Conservation (phyloP, 163 green algal species). For the Dunaliella salina region DNA sequence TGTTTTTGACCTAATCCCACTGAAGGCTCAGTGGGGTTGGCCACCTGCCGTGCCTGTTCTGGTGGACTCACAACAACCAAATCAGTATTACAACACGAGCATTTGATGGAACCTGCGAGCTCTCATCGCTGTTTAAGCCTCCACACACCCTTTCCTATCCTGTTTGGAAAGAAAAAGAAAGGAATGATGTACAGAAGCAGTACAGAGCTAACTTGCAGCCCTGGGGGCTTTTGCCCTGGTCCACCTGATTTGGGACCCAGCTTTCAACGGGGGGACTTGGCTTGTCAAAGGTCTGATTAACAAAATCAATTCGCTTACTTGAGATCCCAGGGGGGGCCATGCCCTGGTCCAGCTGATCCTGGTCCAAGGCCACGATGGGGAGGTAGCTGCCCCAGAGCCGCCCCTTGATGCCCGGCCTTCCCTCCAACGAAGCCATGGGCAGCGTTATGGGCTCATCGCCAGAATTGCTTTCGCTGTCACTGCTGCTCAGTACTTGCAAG, state of each 20-base stretch:
- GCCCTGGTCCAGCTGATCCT: constrained; percentile 24
- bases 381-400: constrained; percentile 88
- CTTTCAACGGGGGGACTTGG: constrained; percentile 45
- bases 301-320: constrained; percentile 27
- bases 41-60: too few species aligned
- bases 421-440: constrained; percentile 79
- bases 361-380: constrained; percentile 50
- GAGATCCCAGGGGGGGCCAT: constrained; percentile 62
- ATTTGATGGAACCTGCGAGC: too few species aligned
- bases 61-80: too few species aligned
- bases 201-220: constrained; percentile 55
- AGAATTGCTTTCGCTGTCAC: constrained; percentile 1
- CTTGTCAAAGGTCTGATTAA: background rate
- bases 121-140: too few species aligned
- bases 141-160: too few species aligned
- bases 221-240: constrained; percentile 48
- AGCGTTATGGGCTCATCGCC: background rate
- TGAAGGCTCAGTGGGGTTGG: too few species aligned
- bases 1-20: too few species aligned
- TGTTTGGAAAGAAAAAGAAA: background rate
- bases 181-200: constrained; percentile 32
- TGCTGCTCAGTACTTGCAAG: constrained; percentile 30
- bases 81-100: too few species aligned
- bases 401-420: constrained; percentile 45
- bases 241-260: constrained; percentile 8